These are phyloP conservation scores for Arabidopsis suecica DNA, from an alignment of 345 rosid species.

Conservation along the genomic window DNA sequence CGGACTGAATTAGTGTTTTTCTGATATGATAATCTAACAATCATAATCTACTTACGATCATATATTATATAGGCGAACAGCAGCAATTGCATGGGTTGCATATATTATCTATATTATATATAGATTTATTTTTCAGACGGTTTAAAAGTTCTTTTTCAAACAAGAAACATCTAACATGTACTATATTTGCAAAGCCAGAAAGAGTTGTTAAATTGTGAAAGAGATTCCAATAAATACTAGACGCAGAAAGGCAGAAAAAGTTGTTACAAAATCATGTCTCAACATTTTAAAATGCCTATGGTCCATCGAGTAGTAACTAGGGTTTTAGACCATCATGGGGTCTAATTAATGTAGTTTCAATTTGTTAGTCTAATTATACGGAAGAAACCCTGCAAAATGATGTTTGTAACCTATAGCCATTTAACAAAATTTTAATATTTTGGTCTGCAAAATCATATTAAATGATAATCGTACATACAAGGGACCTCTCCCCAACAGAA, in stretches of 20 bases:
- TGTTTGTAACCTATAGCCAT: neutral
- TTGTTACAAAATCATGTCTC: neutral
- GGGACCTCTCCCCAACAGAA: neutral
- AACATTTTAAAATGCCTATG: slow-evolving; percentile 2
- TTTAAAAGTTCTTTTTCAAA: neutral
- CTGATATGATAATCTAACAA: neutral
- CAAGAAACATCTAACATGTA: neutral
- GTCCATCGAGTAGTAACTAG: slow-evolving; percentile 28
- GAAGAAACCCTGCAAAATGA: slow-evolving; percentile 32
- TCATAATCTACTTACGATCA: neutral
- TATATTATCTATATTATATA: too few relatives aligned
- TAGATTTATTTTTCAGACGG: neutral
- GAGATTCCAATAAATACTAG: slow-evolving; percentile 27
- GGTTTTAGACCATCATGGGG: slow-evolving; percentile 29
- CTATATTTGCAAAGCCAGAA: neutral
- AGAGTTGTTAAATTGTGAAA: neutral
- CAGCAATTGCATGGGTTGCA: too few relatives aligned
- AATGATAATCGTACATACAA: slow-evolving; percentile 15
- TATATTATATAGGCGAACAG: too few relatives aligned
- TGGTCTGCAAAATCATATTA: slow-evolving; percentile 14
- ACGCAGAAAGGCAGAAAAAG: neutral
- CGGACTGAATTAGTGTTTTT: neutral
- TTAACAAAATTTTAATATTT: neutral
- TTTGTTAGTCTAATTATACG: slow-evolving; percentile 38
- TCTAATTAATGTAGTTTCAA: slow-evolving; percentile 31